Conservation (phyloP, 1,139 yeast species). For the Nadsonia commutata region DNA sequence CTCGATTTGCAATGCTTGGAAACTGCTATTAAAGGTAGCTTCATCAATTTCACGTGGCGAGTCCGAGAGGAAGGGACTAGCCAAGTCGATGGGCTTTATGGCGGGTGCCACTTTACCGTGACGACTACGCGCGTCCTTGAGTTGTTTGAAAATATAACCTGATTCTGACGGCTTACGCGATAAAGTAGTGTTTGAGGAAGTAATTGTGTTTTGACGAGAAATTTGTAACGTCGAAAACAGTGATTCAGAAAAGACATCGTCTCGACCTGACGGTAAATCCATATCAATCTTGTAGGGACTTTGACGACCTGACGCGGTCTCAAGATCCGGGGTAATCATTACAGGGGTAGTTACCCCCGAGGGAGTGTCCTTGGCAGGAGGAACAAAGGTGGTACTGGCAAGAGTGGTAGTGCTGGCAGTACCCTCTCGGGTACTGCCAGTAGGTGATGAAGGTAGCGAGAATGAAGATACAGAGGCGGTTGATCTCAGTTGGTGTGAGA, state of each 20-base stretch:
- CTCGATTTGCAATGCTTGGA: neutral
- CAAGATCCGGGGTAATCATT: neutral
- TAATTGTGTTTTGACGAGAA: constrained; percentile 15
- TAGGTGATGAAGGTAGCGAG: too few relatives aligned
- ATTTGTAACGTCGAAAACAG: constrained; percentile 7
- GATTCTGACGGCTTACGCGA: constrained; percentile 5
- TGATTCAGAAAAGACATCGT: neutral
- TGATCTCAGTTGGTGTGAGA: neutral
- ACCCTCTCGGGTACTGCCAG: too few relatives aligned
- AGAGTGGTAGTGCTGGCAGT: too few relatives aligned
- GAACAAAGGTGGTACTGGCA: too few relatives aligned
- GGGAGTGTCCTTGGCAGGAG: too few relatives aligned
- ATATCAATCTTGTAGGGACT: neutral
- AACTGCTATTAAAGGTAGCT: neutral
- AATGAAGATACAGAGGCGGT: too few relatives aligned
- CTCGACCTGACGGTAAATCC: neutral
- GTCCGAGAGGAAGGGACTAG: neutral
- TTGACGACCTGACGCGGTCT: neutral
- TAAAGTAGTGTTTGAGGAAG: constrained; percentile 8
- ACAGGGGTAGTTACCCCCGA: neutral
- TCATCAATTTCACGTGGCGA: neutral
- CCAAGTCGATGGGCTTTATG: neutral
- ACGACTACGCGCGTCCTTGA: constrained; percentile 9
- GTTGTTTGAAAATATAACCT: constrained; percentile 7
- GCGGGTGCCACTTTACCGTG: neutral